These are phyloP conservation scores for Perilla frutescens DNA, from an alignment of 257 asterid species.

Conservation along the genomic window DNA sequence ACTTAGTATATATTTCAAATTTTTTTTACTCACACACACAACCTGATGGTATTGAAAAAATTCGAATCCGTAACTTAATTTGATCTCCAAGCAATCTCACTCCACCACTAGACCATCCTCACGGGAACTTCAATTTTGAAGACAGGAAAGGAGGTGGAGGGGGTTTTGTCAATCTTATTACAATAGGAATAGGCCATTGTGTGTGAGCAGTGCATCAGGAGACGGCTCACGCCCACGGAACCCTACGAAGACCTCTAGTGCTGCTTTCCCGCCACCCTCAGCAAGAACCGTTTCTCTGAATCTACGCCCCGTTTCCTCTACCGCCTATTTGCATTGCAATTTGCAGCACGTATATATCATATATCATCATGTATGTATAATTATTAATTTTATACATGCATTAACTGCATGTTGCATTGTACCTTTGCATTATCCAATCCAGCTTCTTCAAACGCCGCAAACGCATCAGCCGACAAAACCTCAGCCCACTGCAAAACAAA, in stretches of 20 bases:
- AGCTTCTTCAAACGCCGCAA: conserved; percentile 96
- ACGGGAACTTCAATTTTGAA: too few species aligned
- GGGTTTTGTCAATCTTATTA: too few species aligned
- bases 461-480: conserved; percentile 98
- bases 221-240: conserved; percentile 99
- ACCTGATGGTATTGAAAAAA: too few species aligned
- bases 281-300: conserved; percentile 98
- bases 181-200: conserved; percentile 66
- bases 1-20: too few species aligned
- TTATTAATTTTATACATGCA: too few species aligned
- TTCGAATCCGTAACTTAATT: too few species aligned
- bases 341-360: too few species aligned
- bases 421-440: conserved; percentile 87
- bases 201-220: conserved; percentile 91
- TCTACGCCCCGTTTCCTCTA: conserved; percentile 80
- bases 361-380: background rate
- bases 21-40: too few species aligned
- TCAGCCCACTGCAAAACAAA: conserved; percentile 90
- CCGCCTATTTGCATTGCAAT: conserved; percentile 60
- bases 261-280: conserved; percentile 98
- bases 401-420: background rate
- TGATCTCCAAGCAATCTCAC: too few species aligned
- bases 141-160: too few species aligned
- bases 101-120: too few species aligned
- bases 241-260: conserved; percentile 87